Evolutionary conservation across 352 stramenopile genomes (phyloP), one percentile per base, ranked within the genome.

Genomic region (Pythium aristosporum): DNA sequence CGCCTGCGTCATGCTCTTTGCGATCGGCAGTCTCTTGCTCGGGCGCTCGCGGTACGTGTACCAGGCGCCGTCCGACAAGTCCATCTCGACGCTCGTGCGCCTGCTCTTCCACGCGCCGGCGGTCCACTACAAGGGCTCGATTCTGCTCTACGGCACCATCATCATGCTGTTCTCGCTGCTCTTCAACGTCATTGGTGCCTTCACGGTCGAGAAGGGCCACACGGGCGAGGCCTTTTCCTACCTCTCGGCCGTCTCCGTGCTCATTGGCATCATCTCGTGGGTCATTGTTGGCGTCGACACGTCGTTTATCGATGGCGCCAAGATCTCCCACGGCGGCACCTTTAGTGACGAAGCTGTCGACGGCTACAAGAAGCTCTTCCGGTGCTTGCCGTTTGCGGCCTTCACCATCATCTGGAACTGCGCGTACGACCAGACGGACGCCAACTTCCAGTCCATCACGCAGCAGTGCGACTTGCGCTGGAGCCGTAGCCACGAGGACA

Each of bases 401-500:
- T 95, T 92, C 68, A 92, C 89, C 76, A 91, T 95, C 73, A 90
- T 93, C 69, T 95, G 86, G 86, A 79, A 93, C 62, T 93, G 84
- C 37, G 83, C 85, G 18, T 95, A 92, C 72, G 86, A 93, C 67
- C 86, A 95, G 59, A 63, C 92, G n/a, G 86, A 95, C 52, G 86
- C 86, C 34, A 95, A 95, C 52, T 95, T 95, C 55, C 86, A 95
- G 74, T 92, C 81, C 0, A 95, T 95, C 42, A 75, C 86, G 12
- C 86, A 95, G 69, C 86, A 95, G 66, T 92, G 82, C 34, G 86
- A 95, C 47, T 71, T 92, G 0, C 86, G 86, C 0, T n/a, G 92
- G 6, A 71, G 71, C 11, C 49, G 67, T 2, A 68, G 82, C 44
- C 62, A 71, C 23, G 28, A 37, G 2, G 69, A 48, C 9, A 73